phyloP scores from a whole-genome alignment of 768 basidiomycete genomes.

The Lactarius akahatsu region DNA sequence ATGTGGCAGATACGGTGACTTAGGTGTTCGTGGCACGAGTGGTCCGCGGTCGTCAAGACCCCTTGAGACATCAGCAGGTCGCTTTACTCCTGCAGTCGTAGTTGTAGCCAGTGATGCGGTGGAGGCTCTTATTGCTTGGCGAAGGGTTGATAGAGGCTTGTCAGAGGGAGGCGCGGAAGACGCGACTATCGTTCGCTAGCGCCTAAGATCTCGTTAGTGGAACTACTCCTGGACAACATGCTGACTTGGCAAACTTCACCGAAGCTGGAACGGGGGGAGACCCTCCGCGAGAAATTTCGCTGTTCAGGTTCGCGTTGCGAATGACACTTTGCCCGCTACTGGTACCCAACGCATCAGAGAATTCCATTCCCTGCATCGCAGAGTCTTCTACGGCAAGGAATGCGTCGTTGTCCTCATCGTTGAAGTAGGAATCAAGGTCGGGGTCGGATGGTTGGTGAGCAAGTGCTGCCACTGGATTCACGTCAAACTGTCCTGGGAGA shows the following conservation, averaged over 20 bases:
- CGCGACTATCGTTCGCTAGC: neutral
- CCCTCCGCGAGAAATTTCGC: slow-evolving; percentile 4
- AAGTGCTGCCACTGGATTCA: neutral
- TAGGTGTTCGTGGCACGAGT: neutral
- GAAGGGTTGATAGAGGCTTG: slow-evolving; percentile 7
- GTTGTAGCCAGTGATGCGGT: neutral
- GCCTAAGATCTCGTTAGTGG: slow-evolving; percentile 10
- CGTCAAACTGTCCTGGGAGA: neutral
- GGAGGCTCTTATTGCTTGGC: slow-evolving; percentile 19
- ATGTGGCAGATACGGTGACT: slow-evolving; percentile 10
- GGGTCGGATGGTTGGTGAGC: slow-evolving; percentile 15
- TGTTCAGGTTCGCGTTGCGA: neutral
- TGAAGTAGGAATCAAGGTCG: slow-evolving; percentile 31
- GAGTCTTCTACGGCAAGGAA: slow-evolving; percentile 18
- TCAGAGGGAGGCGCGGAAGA: neutral
- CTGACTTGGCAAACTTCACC: slow-evolving; percentile 7
- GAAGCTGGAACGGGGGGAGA: neutral
- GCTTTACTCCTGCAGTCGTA: slow-evolving; percentile 18
- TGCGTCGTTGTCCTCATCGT: slow-evolving; percentile 16
- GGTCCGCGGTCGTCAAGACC: neutral
- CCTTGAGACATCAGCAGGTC: slow-evolving; percentile 24
- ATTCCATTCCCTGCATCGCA: neutral
- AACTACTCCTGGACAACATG: neutral
- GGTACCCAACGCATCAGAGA: neutral
- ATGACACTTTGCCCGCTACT: neutral